These are phyloP conservation scores for Sporothrix pallida DNA, from an alignment of 2,329 filamentous ascomycete genomes.

Conservation along the genomic window DNA sequence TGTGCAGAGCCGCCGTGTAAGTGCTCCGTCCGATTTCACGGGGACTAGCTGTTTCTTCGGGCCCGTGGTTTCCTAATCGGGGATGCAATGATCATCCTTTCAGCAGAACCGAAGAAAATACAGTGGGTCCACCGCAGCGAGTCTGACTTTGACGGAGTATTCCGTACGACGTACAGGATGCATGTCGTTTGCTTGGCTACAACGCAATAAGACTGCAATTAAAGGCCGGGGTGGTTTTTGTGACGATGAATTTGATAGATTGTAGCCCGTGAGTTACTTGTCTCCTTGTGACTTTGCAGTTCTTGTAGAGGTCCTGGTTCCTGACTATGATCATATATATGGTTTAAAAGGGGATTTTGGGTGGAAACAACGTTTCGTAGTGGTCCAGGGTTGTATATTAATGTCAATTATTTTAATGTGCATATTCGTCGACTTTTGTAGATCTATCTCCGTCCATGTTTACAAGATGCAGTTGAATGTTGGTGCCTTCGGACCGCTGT, in stretches of 20 bases:
- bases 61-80: conserved; percentile 23
- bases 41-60: neutral
- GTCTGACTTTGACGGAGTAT: neutral
- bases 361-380: too few species aligned
- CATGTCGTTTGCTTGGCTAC: neutral
- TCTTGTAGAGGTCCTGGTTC: neutral
- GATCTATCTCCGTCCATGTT: too few species aligned
- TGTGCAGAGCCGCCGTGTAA: conserved; percentile 15
- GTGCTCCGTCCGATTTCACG: conserved; percentile 5
- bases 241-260: too few species aligned
- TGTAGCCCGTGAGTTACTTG: too few species aligned
- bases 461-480: neutral
- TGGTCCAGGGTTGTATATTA: too few species aligned
- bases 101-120: neutral
- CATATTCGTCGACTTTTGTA: too few species aligned
- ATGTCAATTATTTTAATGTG: too few species aligned
- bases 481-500: neutral
- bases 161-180: neutral
- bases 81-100: neutral
- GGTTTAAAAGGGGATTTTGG: too few species aligned
- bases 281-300: neutral
- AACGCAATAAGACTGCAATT: neutral
- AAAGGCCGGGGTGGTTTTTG: neutral
- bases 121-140: neutral
- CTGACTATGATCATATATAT: neutral